A percentile compares a stretch with the other conserved stretches of the same genome.
Conservation (phyloP, 2,329 filamentous ascomycete genomes). For the Hypoxylon sp. region DNA sequence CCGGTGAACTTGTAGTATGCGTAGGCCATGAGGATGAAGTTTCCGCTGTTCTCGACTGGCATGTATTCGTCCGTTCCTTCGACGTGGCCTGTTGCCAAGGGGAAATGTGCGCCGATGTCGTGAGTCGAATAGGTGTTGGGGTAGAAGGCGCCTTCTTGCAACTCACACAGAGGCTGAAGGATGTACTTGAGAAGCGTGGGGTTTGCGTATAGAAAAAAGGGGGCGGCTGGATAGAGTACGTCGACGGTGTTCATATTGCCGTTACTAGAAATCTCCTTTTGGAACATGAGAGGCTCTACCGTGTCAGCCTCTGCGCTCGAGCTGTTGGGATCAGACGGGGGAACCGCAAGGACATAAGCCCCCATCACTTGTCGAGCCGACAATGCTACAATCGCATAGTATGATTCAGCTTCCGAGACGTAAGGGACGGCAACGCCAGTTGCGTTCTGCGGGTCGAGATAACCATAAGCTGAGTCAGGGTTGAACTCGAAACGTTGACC, state of each 20-base stretch:
- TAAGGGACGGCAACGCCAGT: constrained; percentile 65
- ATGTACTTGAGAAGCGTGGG: constrained; percentile 79
- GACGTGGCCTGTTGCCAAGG: constrained; percentile 75
- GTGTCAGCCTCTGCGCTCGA: background rate
- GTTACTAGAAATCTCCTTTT: constrained; percentile 86
- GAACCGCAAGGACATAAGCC: constrained; percentile 76
- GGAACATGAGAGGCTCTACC: constrained; percentile 75
- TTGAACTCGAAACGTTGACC: constrained; percentile 37
- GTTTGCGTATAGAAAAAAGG: constrained; percentile 86
- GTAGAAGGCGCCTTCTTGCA: constrained; percentile 81
- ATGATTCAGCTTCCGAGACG: constrained; percentile 76
- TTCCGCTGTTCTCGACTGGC: constrained; percentile 76
- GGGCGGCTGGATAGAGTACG: constrained; percentile 83
- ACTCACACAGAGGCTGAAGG: constrained; percentile 78
- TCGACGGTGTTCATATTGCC: constrained; percentile 84
- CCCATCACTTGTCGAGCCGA: constrained; percentile 82
- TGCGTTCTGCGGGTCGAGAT: constrained; percentile 56
- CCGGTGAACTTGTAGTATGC: constrained; percentile 46
- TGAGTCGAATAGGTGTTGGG: constrained; percentile 82
- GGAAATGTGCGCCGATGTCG: constrained; percentile 74
- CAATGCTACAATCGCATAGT: constrained; percentile 78
- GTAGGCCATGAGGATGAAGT: constrained; percentile 77
- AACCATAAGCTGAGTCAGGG: constrained; percentile 36
- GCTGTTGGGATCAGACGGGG: constrained; percentile 51
- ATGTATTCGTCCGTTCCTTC: constrained; percentile 75